These are phyloP conservation scores for Rosa persica DNA, from an alignment of 306 rosid genomes.

Conservation along the genomic window DNA sequence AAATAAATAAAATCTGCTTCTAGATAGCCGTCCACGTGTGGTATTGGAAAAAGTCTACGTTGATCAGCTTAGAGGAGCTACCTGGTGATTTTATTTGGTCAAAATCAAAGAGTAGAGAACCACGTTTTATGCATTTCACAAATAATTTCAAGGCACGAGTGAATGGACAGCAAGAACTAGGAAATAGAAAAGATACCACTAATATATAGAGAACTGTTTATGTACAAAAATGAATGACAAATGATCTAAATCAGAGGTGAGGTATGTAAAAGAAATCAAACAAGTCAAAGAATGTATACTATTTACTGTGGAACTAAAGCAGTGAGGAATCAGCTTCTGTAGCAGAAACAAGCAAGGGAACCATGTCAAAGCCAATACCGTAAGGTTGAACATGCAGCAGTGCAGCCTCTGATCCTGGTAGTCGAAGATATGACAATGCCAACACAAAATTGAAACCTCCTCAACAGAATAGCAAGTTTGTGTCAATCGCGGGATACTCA, in stretches of 20 bases:
- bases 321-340: not conserved
- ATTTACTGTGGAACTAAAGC: slow-evolving; percentile 15
- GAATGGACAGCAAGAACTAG: not conserved
- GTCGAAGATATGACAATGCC: not conserved
- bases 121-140: not conserved
- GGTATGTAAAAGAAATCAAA: not conserved
- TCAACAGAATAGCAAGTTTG: slow-evolving; percentile 15
- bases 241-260: slow-evolving; percentile 5
- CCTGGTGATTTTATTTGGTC: not conserved
- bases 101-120: not conserved
- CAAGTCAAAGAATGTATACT: slow-evolving; percentile 18
- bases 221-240: slow-evolving; percentile 1
- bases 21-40: not conserved
- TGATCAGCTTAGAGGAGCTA: not conserved
- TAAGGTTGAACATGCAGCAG: not conserved
- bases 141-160: not conserved
- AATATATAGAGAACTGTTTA: not conserved
- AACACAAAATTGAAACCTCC: not conserved
- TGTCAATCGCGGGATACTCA: slow-evolving; percentile 29
- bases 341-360: not conserved
- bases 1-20: not conserved
- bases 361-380: not conserved
- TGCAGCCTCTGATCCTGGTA: not conserved
- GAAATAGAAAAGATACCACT: not conserved
- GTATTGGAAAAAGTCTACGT: not conserved